phyloP scores from a whole-genome alignment of 352 stramenopile species.

The Pythium coloratum region DNA sequence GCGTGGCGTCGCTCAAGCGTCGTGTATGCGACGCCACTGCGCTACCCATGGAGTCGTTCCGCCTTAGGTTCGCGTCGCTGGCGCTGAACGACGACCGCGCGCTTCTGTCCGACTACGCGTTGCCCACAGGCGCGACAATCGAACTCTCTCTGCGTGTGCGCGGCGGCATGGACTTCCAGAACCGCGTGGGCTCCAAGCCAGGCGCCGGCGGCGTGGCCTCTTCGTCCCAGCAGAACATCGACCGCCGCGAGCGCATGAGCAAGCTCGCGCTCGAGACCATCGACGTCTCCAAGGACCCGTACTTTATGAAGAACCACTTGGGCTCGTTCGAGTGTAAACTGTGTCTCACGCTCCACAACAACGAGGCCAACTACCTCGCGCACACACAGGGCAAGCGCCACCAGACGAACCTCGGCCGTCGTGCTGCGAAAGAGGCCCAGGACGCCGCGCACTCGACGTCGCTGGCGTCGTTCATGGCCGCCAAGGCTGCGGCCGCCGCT shows the following conservation, averaged over 20 bases:
- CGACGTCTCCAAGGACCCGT: slow-evolving; percentile 99
- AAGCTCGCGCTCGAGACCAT: slow-evolving; percentile 99
- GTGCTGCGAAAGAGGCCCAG: slow-evolving; percentile 84
- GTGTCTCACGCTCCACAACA: slow-evolving; percentile 98
- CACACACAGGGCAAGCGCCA: slow-evolving; percentile 99
- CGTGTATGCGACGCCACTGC: slow-evolving; percentile 23
- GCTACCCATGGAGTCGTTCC: slow-evolving; percentile 23
- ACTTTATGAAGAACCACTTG: slow-evolving; percentile 99
- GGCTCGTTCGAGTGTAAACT: slow-evolving; percentile 99
- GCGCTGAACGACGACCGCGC: slow-evolving; percentile 25
- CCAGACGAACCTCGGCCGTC: slow-evolving; percentile 94
- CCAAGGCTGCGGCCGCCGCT: slow-evolving; percentile 38
- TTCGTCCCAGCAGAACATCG: slow-evolving; percentile 82
- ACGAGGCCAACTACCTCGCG: slow-evolving; percentile 99
- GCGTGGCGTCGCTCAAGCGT: slow-evolving; percentile 23
- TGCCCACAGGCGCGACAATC: slow-evolving; percentile 24
- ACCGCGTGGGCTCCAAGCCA: slow-evolving; percentile 81
- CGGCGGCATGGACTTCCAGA: slow-evolving; percentile 84
- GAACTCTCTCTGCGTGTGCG: slow-evolving; percentile 21
- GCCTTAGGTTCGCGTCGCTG: slow-evolving; percentile 26
- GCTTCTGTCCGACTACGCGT: slow-evolving; percentile 20
- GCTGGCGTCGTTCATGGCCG: slow-evolving; percentile 43
- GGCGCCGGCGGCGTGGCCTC: slow-evolving; percentile 75
- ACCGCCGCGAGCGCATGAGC: slow-evolving; percentile 95
- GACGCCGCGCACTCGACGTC: slow-evolving; percentile 55